phyloP scores from a whole-genome alignment of 2,329 filamentous ascomycete species.

The Endocalyx cinctus region DNA sequence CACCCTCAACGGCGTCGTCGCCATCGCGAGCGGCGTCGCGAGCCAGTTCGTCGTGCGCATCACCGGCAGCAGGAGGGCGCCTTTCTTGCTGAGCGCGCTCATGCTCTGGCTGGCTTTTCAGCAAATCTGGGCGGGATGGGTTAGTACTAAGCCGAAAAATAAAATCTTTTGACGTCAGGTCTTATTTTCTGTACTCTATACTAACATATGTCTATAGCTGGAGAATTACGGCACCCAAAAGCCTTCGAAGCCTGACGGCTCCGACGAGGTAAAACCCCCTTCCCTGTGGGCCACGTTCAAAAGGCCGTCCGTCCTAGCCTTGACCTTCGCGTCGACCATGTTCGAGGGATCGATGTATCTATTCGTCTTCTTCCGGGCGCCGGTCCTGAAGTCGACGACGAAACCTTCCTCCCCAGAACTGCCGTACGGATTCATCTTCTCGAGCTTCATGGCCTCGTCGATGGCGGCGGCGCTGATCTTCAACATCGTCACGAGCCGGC shows the following conservation, averaged over 20 bases:
- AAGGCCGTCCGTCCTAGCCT: conserved; percentile 45
- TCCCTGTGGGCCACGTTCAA: conserved; percentile 21
- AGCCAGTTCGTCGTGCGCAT: conserved; percentile 46
- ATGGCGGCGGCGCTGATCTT: conserved; percentile 23
- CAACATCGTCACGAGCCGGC: conserved; percentile 27
- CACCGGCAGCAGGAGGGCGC: conserved; percentile 45
- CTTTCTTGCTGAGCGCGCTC: conserved; percentile 43
- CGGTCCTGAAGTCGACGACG: conserved; percentile 43
- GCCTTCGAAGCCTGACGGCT: too few species aligned
- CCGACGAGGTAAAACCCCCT: too few species aligned
- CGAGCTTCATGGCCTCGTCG: conserved; percentile 25
- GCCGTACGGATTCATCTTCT: conserved; percentile 24
- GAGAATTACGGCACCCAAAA: conserved; percentile 22
- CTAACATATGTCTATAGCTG: conserved; percentile 14
- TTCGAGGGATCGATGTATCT: conserved; percentile 61
- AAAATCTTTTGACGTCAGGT: too few species aligned
- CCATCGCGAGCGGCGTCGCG: conserved; percentile 48
- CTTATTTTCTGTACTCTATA: too few species aligned
- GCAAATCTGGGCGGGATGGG: conserved; percentile 44
- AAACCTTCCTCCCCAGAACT: conserved; percentile 20
- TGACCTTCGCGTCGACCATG: conserved; percentile 49
- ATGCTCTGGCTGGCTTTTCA: conserved; percentile 39
- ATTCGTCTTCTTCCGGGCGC: conserved; percentile 60
- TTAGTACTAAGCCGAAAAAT: conserved; percentile 24
- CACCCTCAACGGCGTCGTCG: conserved; percentile 50